Evolutionary conservation across 2,329 filamentous ascomycete species (phyloP), one percentile per base, ranked within the genome.

Genomic region (Elsinoe arachidis): DNA sequence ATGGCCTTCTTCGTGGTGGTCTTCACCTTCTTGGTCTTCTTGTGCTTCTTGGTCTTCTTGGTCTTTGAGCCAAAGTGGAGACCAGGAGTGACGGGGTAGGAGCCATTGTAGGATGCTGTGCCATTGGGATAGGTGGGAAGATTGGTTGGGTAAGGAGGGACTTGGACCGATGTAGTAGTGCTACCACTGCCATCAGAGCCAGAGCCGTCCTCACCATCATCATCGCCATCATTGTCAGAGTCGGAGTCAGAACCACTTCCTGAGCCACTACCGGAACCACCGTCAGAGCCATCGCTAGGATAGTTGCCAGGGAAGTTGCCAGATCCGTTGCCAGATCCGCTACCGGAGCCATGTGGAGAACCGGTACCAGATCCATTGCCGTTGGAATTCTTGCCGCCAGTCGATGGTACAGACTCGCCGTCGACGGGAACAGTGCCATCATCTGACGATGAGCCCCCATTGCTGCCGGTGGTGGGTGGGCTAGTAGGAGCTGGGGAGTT

Each of bases 401-500:
- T 56, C 43, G 39, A 10, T 15, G 54, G 54, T 11, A 56, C 54
- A 35, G 21, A 33, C 6, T 43, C 15, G 1, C 39, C 54, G 10
- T 43, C 43, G 21, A 47, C 39, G 9, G 54, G 54, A 26, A 46
- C 54, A 49, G 39, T 39, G 14, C n/a, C 26, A n/a, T 38, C 41
- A 15, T 26, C 54, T 12, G 26, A 15, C 7, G 21, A 43, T 14
- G 54, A 47, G 23, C 41, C 33, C 11, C 30, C 19, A 26, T 23
- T 39, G 30, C 34, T 44, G 17, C 23, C 38, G 2, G 54, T 35
- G 17, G 41, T 30, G 11, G 54, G 23, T 15, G 38, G 54, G 39
- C 38, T 56, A 17, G 54, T 43, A 23, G 39, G 38, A 9, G 54
- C 38, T n/a, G 41, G 38, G 21, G 54, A 46, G 38, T 47, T 30